These are phyloP conservation scores for Backusella psychrophila DNA, from an alignment of 192 early-diverging fungal genomes.

Conservation along the genomic window DNA sequence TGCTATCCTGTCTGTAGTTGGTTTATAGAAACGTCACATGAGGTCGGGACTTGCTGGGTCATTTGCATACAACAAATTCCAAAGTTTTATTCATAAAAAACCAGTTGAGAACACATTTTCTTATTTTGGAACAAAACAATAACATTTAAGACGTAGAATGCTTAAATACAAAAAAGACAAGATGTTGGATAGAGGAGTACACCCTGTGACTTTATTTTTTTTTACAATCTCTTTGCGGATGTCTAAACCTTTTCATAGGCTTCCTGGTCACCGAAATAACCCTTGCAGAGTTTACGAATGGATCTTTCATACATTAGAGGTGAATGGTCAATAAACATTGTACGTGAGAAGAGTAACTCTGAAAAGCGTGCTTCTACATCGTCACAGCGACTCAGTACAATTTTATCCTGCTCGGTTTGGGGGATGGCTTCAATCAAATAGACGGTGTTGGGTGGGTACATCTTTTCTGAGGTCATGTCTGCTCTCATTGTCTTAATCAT, in stretches of 20 bases:
- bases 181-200: too few species aligned
- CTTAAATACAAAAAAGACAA: too few species aligned
- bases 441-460: slow-evolving; percentile 79
- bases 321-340: slow-evolving; percentile 78
- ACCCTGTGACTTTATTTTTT: too few species aligned
- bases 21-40: too few species aligned
- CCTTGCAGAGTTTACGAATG: slow-evolving; percentile 33
- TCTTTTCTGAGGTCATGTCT: slow-evolving; percentile 81
- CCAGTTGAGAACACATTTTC: too few species aligned
- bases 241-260: not conserved
- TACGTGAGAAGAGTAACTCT: slow-evolving; percentile 73
- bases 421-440: slow-evolving; percentile 58
- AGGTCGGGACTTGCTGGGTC: too few species aligned
- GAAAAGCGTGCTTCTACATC: slow-evolving; percentile 77
- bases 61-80: too few species aligned
- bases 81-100: too few species aligned
- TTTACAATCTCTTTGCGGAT: too few species aligned
- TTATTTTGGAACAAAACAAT: too few species aligned
- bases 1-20: too few species aligned
- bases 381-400: slow-evolving; percentile 60
- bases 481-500: slow-evolving; percentile 79
- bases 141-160: too few species aligned
- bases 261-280: slow-evolving; percentile 19
- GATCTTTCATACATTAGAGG: slow-evolving; percentile 68
- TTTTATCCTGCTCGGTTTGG: slow-evolving; percentile 43